Evolutionary conservation across 2,329 filamentous ascomycete genomes (phyloP).

Genomic region (Whalleya microplaca): DNA sequence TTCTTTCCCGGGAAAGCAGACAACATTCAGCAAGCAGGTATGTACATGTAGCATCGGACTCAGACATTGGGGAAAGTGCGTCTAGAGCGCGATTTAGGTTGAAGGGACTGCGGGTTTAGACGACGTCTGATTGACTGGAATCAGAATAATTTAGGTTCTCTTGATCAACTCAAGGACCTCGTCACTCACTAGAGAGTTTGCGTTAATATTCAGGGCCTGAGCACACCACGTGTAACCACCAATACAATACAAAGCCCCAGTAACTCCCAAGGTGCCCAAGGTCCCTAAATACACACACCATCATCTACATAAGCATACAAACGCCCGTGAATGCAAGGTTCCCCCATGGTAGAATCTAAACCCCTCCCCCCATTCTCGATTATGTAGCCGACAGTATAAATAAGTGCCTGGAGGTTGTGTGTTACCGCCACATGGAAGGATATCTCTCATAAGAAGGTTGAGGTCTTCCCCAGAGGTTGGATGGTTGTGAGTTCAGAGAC

Average conservation of each 20-base stretch:
- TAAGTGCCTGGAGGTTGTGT: background rate
- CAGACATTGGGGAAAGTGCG: slow-evolving; percentile 18
- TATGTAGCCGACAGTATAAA: background rate
- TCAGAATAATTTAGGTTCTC: slow-evolving; percentile 21
- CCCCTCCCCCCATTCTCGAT: background rate
- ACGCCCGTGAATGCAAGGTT: slow-evolving; percentile 29
- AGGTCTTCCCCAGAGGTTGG: slow-evolving; percentile 28
- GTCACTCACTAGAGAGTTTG: background rate
- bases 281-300: too few species aligned
- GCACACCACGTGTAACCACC: background rate
- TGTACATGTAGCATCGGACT: slow-evolving; percentile 5
- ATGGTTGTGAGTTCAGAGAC: slow-evolving; percentile 19
- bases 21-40: background rate
- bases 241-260: too few species aligned
- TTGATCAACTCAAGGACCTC: slow-evolving; percentile 10
- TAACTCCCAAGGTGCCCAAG: too few species aligned
- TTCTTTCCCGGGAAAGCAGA: slow-evolving; percentile 17
- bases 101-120: slow-evolving; percentile 2
- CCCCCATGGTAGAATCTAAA: background rate
- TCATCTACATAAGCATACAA: slow-evolving; percentile 18
- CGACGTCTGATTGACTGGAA: slow-evolving; percentile 9
- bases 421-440: slow-evolving; percentile 39
- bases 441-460: slow-evolving; percentile 36
- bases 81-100: slow-evolving; percentile 22
- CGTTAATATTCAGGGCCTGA: background rate